phyloP scores from a whole-genome alignment of 139 green algal species.

The Spirogloea muscicola region DNA sequence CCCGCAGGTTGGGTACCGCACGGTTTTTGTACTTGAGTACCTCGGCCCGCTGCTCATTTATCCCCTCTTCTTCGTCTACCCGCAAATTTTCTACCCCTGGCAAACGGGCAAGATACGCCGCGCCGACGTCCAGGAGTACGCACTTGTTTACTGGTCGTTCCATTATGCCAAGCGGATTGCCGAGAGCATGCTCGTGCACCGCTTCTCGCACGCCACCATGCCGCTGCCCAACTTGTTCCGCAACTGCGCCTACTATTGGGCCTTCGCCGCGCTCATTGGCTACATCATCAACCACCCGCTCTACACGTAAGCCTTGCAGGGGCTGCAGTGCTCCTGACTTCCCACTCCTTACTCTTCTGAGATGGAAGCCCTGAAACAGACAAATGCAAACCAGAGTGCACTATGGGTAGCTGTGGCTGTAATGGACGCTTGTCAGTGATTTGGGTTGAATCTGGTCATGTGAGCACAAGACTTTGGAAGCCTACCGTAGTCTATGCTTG shows the following conservation, averaged over 20 bases:
- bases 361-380: too few relatives aligned
- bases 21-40: slow-evolving; percentile 98
- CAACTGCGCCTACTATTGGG: slow-evolving; percentile 97
- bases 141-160: slow-evolving; percentile 81
- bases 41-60: slow-evolving; percentile 90
- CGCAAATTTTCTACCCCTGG: slow-evolving; percentile 16
- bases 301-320: too few relatives aligned
- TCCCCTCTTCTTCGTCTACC: slow-evolving; percentile 81
- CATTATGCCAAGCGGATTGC: slow-evolving; percentile 95
- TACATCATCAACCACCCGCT: slow-evolving; percentile 98
- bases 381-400: too few relatives aligned
- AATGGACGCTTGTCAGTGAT: too few relatives aligned
- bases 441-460: too few relatives aligned
- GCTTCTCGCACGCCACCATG: slow-evolving; percentile 83
- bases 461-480: too few relatives aligned
- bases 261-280: slow-evolving; percentile 78
- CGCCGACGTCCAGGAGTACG: slow-evolving; percentile 66
- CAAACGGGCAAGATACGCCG: not conserved
- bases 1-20: slow-evolving; percentile 76
- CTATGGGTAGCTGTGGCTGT: too few relatives aligned
- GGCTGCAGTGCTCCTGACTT: too few relatives aligned
- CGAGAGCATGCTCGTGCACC: slow-evolving; percentile 94
- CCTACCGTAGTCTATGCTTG: too few relatives aligned
- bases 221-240: slow-evolving; percentile 90
- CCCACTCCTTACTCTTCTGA: not conserved